phyloP scores from a whole-genome alignment of 1,284 basidiomycete genomes.

The Marasmius oreades region DNA sequence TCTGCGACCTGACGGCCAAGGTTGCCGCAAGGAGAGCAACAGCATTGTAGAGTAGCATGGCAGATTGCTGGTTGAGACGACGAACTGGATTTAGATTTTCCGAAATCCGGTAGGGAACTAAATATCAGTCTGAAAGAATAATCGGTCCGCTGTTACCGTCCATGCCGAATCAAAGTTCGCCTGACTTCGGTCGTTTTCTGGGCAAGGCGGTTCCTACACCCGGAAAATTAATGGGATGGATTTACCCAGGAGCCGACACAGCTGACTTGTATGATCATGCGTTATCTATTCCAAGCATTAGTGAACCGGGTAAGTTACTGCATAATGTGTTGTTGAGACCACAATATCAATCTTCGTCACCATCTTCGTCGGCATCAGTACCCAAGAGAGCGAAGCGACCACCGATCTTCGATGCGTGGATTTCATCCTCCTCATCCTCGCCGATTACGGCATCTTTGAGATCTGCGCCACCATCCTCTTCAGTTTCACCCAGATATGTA shows the following conservation, averaged over 20 bases:
- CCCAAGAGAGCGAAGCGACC: slow-evolving; percentile 13
- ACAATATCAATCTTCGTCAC: slow-evolving; percentile 4
- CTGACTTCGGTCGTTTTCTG: background rate
- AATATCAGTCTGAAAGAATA: too few species aligned
- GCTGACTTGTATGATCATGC: too few species aligned
- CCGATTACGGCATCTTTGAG: slow-evolving; percentile 31
- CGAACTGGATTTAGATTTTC: too few species aligned
- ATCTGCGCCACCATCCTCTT: slow-evolving; percentile 19
- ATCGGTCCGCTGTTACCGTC: too few species aligned
- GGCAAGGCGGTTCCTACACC: background rate
- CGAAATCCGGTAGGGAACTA: too few species aligned
- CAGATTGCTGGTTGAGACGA: too few species aligned
- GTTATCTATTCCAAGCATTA: too few species aligned
- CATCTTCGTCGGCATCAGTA: slow-evolving; percentile 22
- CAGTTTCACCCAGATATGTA: slow-evolving; percentile 12
- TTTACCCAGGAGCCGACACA: too few species aligned
- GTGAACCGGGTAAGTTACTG: too few species aligned
- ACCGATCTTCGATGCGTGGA: background rate
- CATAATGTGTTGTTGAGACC: too few species aligned
- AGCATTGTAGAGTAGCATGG: slow-evolving; percentile 13
- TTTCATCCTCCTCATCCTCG: slow-evolving; percentile 17
- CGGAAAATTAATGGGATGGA: background rate
- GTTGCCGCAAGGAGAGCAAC: slow-evolving; percentile 1
- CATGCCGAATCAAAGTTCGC: too few species aligned
- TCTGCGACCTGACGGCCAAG: slow-evolving; percentile 23